Conservation (phyloP, 371 early-diverging fungal genomes). For the Cokeromyces recurvatus region DNA sequence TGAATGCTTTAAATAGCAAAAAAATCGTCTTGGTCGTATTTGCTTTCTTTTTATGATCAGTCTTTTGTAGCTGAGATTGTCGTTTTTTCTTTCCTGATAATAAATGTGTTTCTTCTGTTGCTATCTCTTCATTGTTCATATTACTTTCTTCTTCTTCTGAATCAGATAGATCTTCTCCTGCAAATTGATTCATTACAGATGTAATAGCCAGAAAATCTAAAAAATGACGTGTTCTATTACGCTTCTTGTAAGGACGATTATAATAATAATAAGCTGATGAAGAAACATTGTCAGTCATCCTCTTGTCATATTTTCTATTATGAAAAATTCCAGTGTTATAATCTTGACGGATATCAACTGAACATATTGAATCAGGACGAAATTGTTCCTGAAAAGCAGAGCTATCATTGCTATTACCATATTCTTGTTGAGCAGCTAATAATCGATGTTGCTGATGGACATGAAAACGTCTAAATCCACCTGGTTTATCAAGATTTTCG, state of each 20-base stretch:
- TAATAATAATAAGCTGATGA: background rate
- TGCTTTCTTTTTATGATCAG: slow-evolving; percentile 27
- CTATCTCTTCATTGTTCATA: slow-evolving; percentile 29
- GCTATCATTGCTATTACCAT: background rate
- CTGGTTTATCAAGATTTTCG: slow-evolving; percentile 57
- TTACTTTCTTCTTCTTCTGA: slow-evolving; percentile 36
- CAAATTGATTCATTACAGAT: slow-evolving; percentile 62
- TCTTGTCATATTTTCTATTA: too few relatives aligned
- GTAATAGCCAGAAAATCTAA: slow-evolving; percentile 65
- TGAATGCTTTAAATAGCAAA: slow-evolving; percentile 68
- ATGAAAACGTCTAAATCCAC: slow-evolving; percentile 69
- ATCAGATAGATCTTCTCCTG: slow-evolving; percentile 67
- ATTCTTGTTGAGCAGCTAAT: background rate
- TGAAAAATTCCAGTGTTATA: slow-evolving; percentile 2
- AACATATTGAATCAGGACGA: slow-evolving; percentile 26
- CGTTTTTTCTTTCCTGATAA: slow-evolving; percentile 6
- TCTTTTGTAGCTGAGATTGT: slow-evolving; percentile 4
- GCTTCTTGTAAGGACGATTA: too few relatives aligned
- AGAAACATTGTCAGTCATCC: background rate
- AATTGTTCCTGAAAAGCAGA: slow-evolving; percentile 32
- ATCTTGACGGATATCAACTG: slow-evolving; percentile 6
- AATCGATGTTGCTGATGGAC: slow-evolving; percentile 47
- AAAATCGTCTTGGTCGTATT: slow-evolving; percentile 55
- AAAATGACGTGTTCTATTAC: slow-evolving; percentile 40
- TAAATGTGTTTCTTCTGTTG: slow-evolving; percentile 30